phyloP scores from a whole-genome alignment of 2,329 filamentous ascomycete genomes.

The Hymenoscyphus infarciens region DNA sequence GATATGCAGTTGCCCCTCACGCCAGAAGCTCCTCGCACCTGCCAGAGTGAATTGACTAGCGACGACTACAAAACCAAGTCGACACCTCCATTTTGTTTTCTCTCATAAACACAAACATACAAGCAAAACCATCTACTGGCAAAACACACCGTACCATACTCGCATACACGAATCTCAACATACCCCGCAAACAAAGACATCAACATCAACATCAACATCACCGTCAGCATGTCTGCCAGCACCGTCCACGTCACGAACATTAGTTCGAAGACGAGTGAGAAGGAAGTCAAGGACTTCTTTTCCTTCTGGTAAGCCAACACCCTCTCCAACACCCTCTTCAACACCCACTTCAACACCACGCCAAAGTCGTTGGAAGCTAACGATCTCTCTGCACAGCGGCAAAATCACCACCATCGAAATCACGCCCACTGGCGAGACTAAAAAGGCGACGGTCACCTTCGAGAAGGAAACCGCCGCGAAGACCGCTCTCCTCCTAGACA shows the following conservation, averaged over 20 bases:
- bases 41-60: not conserved
- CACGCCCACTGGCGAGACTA: constrained; percentile 61
- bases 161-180: not conserved
- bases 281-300: constrained; percentile 95
- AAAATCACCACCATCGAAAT: constrained; percentile 86
- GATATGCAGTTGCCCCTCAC: not conserved
- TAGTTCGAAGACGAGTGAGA: constrained; percentile 73
- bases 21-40: constrained; percentile 1
- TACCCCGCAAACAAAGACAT: not conserved
- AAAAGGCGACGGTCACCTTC: constrained; percentile 89
- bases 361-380: constrained; percentile 5
- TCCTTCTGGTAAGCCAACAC: constrained; percentile 73
- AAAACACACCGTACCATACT: constrained; percentile 5
- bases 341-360: constrained; percentile 12
- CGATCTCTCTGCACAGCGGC: constrained; percentile 53
- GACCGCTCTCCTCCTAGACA: constrained; percentile 93
- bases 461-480: constrained; percentile 96
- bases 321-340: not conserved
- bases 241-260: constrained; percentile 92
- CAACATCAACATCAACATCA: not conserved
- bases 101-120: not conserved
- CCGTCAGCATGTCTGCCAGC: constrained; percentile 32
- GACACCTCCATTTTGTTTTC: not conserved
- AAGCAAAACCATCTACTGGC: not conserved
- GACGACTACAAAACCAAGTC: not conserved